Conservation (phyloP, 306 rosid genomes). For the Vigna unguiculata region DNA sequence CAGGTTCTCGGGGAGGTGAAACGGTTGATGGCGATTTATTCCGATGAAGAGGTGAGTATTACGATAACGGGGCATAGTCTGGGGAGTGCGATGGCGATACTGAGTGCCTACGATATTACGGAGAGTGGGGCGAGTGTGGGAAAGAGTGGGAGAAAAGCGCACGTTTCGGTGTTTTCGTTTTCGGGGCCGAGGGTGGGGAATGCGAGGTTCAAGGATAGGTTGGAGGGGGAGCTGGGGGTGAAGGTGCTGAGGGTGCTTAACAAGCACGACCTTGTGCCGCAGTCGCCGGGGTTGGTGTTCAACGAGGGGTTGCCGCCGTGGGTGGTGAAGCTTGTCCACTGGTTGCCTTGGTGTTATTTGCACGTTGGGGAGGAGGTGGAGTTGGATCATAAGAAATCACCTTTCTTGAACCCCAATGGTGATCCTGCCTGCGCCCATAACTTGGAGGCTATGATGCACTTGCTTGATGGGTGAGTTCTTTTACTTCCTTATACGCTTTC, state of each 20-base stretch:
- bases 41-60: slow-evolving; percentile 66
- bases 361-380: slow-evolving; percentile 79
- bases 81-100: slow-evolving; percentile 75
- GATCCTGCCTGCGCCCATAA: slow-evolving; percentile 72
- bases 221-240: slow-evolving; percentile 57
- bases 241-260: slow-evolving; percentile 83
- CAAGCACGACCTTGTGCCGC: slow-evolving; percentile 72
- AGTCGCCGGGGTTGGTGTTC: slow-evolving; percentile 70
- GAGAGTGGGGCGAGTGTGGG: slow-evolving; percentile 61
- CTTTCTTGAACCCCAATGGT: slow-evolving; percentile 55
- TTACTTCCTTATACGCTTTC: background rate
- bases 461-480: slow-evolving; percentile 77
- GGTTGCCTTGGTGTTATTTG: slow-evolving; percentile 83
- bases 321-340: slow-evolving; percentile 57
- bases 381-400: slow-evolving; percentile 73
- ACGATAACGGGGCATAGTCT: slow-evolving; percentile 83
- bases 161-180: slow-evolving; percentile 68
- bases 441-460: slow-evolving; percentile 86
- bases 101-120: slow-evolving; percentile 71
- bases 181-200: slow-evolving; percentile 97
- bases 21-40: slow-evolving; percentile 52
- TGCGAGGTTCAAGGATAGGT: slow-evolving; percentile 64
- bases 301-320: slow-evolving; percentile 60
- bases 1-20: slow-evolving; percentile 67
- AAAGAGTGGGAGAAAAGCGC: slow-evolving; percentile 48